phyloP scores from a whole-genome alignment of 129 eudicot species.

The Sambucus nigra region DNA sequence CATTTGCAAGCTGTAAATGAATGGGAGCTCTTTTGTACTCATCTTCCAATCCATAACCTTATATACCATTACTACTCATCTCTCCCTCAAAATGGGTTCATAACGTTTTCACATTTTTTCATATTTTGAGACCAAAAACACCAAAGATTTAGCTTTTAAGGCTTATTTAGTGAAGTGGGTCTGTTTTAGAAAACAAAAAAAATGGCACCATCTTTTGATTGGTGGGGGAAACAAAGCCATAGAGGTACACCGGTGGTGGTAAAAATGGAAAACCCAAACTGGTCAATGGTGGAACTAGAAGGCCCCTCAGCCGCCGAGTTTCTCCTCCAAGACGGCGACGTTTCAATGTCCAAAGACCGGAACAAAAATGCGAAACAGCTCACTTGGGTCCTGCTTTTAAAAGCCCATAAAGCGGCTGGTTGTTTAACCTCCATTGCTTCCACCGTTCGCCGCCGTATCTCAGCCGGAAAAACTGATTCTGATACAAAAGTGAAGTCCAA shows the following conservation, averaged over 20 bases:
- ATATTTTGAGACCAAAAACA: not conserved
- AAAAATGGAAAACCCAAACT: slow-evolving; percentile 87
- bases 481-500: slow-evolving; percentile 13
- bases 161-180: not conserved
- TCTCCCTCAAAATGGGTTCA: slow-evolving; percentile 10
- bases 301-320: slow-evolving; percentile 54
- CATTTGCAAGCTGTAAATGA: slow-evolving; percentile 43
- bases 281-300: slow-evolving; percentile 90
- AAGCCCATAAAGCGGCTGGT: slow-evolving; percentile 94
- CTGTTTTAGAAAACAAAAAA: not conserved
- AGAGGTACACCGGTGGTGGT: slow-evolving; percentile 90
- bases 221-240: slow-evolving; percentile 67
- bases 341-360: slow-evolving; percentile 20
- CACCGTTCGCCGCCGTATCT: slow-evolving; percentile 90
- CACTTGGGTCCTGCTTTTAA: slow-evolving; percentile 83
- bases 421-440: slow-evolving; percentile 80
- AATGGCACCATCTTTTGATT: slow-evolving; percentile 51
- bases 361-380: slow-evolving; percentile 93
- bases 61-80: slow-evolving; percentile 2
- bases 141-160: not conserved
- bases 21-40: slow-evolving; percentile 32
- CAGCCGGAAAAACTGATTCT: slow-evolving; percentile 70
- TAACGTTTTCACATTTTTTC: not conserved
- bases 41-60: not conserved
- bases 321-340: slow-evolving; percentile 28